Evolutionary conservation across 768 basidiomycete species (phyloP).

Genomic region (Amyloporia xantha): DNA sequence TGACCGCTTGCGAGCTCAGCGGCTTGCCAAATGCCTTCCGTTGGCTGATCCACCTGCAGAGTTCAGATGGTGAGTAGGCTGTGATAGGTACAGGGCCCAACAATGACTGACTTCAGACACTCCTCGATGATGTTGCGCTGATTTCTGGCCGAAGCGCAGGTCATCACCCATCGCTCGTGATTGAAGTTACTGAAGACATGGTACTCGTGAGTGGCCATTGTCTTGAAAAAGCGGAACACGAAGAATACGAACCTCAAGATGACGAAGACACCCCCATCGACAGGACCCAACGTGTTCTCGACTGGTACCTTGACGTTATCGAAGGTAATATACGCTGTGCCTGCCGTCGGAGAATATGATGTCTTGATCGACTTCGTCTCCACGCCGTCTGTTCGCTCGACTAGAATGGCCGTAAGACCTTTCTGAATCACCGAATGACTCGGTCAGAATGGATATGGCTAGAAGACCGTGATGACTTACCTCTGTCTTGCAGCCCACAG

Average conservation of each 20-base stretch:
- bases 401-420: constrained; percentile 80
- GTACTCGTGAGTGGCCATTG: constrained; percentile 21
- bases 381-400: constrained; percentile 76
- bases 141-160: constrained; percentile 54
- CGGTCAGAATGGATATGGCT: neutral
- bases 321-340: constrained; percentile 79
- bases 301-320: constrained; percentile 83
- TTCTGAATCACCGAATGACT: constrained; percentile 28
- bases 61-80: neutral
- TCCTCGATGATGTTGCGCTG: constrained; percentile 77
- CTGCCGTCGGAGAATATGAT: constrained; percentile 82
- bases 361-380: constrained; percentile 87
- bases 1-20: constrained; percentile 75
- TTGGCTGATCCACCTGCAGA: constrained; percentile 69
- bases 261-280: constrained; percentile 66
- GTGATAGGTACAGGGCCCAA: constrained; percentile 23
- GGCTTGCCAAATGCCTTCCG: constrained; percentile 91
- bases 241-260: constrained; percentile 38
- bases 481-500: constrained; percentile 66
- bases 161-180: constrained; percentile 93
- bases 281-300: constrained; percentile 79
- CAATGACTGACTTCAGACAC: constrained; percentile 55
- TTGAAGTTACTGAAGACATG: constrained; percentile 72
- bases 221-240: neutral
- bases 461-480: constrained; percentile 26